Evolutionary conservation across 306 rosid genomes (phyloP).

Genomic region (Cicer arietinum): DNA sequence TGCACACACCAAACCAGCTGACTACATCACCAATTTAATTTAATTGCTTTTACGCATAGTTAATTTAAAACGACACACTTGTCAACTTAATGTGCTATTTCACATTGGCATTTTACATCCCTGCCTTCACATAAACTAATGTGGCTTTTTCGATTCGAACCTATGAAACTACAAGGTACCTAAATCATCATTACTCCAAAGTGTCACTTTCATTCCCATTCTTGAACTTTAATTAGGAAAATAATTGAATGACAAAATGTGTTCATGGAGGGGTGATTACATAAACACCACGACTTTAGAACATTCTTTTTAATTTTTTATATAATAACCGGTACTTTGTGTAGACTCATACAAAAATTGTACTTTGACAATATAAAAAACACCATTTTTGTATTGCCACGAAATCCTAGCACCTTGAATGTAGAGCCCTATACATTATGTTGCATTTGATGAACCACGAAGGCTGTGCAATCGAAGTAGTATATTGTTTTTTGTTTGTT

Average conservation of each 20-base stretch:
- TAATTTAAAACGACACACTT: slow-evolving; percentile 26
- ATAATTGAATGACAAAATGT: neutral
- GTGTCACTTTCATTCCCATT: slow-evolving; percentile 35
- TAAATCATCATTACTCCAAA: slow-evolving; percentile 3
- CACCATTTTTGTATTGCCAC: too few relatives aligned
- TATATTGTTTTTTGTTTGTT: too few relatives aligned
- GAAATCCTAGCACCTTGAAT: too few relatives aligned
- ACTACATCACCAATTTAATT: neutral
- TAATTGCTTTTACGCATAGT: slow-evolving; percentile 25
- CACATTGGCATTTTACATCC: neutral
- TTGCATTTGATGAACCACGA: too few relatives aligned
- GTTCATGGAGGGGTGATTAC: neutral
- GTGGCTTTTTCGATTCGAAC: slow-evolving; percentile 1
- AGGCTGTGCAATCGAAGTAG: too few relatives aligned
- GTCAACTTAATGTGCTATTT: neutral
- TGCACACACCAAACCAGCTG: neutral
- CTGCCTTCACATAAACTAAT: neutral
- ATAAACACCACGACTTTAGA: neutral
- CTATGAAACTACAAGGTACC: neutral
- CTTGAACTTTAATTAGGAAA: neutral
- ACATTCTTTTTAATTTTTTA: neutral
- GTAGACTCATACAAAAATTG: too few relatives aligned
- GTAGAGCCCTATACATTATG: too few relatives aligned
- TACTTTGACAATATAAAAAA: too few relatives aligned
- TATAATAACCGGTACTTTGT: too few relatives aligned